Base-by-base conservation (phyloP, 2,329 filamentous ascomycete species). In the Hirsutella minnesotensis region DNA sequence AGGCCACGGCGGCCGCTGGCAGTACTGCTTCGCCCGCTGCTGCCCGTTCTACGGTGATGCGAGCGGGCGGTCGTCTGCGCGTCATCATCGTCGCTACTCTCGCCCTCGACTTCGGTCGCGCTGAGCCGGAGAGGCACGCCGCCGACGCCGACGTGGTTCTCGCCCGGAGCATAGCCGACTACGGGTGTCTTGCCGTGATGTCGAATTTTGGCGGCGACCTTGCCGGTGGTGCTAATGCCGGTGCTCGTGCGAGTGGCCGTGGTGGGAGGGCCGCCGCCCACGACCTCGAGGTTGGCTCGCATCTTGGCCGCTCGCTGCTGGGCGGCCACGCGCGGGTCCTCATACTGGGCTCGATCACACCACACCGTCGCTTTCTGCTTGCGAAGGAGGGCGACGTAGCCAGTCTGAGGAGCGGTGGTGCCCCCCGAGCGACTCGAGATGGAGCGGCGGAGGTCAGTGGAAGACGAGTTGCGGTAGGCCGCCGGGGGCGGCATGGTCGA, bases 351-450 rank as follows among this genome's bases (percentile, higher is more conserved):
- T 42, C 89, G 83, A 59, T 96, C 92, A 67, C 89, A 95, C 92
- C 92, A 98, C 4, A 98, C 92, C 0, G 92, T 98, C 27, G 88
- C 92, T 62, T 96, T 96, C 65, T 98, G 92, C 61, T 89, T 90
- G 48, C 92, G 80, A 66, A 98, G 82, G n/a, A 95, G 73, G 30
- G 92, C 89, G 41, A 98, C 92, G 63, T 98, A 98, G 50, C 87
- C 81, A n/a, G 73, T 73, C 2, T 83, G 66, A 47, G 76, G 75
- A 15, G 69, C 69, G 43, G 68, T 53, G 20, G 62, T 58, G 38
- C 68, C 68, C 48, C 73, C 76, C 19, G 86, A 94, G 53, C 86
- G 80, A 41, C 83, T 84, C 3, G 87, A 94, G 24, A 81, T 86
- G 22, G 86, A 94, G 51, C 88, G 79, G 46, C 84, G 81, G 39